A percentile compares a stretch with the other conserved stretches of the same genome.
Evolutionary conservation across 768 basidiomycete genomes (phyloP).

Genomic region (Pulveroboletus ravenelii): DNA sequence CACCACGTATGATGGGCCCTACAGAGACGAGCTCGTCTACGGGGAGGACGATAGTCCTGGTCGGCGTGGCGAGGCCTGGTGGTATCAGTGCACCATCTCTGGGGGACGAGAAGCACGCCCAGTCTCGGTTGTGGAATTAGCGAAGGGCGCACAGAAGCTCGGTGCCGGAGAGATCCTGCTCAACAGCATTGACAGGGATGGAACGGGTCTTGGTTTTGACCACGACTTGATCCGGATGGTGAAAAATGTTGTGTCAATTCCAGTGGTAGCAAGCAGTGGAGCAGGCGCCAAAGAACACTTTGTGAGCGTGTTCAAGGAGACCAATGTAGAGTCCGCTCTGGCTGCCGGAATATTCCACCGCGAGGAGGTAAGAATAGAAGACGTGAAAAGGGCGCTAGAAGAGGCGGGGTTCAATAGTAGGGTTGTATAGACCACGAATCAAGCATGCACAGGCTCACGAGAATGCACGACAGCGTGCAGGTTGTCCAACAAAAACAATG

Average conservation of each 20-base stretch:
- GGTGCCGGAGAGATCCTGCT: constrained; percentile 95
- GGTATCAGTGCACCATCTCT: constrained; percentile 98
- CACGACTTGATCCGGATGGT: constrained; percentile 75
- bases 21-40: constrained; percentile 55
- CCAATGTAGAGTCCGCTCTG: constrained; percentile 83
- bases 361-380: constrained; percentile 74
- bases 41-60: constrained; percentile 41
- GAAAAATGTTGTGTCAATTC: constrained; percentile 73
- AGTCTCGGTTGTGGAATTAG: constrained; percentile 88
- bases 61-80: constrained; percentile 80
- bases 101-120: constrained; percentile 83
- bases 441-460: background rate
- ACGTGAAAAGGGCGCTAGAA: constrained; percentile 64
- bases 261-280: constrained; percentile 92
- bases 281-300: constrained; percentile 84
- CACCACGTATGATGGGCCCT: constrained; percentile 60
- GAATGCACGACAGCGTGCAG: too few species aligned
- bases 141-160: constrained; percentile 79
- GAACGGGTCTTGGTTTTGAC: constrained; percentile 90
- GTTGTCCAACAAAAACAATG: too few species aligned
- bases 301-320: constrained; percentile 75
- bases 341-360: constrained; percentile 98
- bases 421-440: constrained; percentile 9
- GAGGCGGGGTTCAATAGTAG: constrained; percentile 49
- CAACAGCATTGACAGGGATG: constrained; percentile 96